phyloP scores from a whole-genome alignment of 306 rosid genomes.

The cucumber (Cucumis sativus) region Cucumber_9930_V3 NC_026659.2:1231501-1232000 shows the following conservation, averaged over 20 bases:
- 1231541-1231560: constrained; percentile 39
- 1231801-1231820: not conserved
- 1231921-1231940: too few relatives aligned
- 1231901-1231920: too few relatives aligned
- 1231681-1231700: constrained; percentile 39
- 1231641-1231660: constrained; percentile 48
- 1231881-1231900: too few relatives aligned
- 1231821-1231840: not conserved
- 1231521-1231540: not conserved
- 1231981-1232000: too few relatives aligned
- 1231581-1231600: constrained; percentile 38
- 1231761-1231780: not conserved
- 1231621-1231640: constrained; percentile 72
- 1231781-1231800: not conserved
- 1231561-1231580: constrained; percentile 59
- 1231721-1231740: not conserved
- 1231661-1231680: constrained; percentile 87
- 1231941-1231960: too few relatives aligned
- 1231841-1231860: not conserved
- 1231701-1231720: not conserved
- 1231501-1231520: not conserved
- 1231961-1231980: too few relatives aligned
- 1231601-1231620: constrained; percentile 78
- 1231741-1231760: not conserved
- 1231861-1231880: too few relatives aligned